These are phyloP conservation scores for Mangifera indica DNA, from an alignment of 345 rosid species.

Conservation along the genomic window DNA sequence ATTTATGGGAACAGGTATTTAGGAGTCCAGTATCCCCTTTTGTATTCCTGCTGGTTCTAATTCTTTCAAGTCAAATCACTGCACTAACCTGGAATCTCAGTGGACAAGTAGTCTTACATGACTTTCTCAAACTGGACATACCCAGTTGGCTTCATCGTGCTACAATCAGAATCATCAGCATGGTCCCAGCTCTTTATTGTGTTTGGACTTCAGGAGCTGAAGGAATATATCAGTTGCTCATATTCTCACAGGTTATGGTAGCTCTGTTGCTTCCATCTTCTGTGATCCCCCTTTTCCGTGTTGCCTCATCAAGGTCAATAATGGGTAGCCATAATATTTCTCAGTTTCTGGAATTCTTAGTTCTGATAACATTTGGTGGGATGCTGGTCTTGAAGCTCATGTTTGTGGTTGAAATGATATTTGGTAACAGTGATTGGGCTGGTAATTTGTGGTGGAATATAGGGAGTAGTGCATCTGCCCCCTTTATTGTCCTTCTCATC, in stretches of 20 bases:
- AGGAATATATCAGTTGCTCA: conserved; percentile 83
- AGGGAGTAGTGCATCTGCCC: conserved; percentile 47
- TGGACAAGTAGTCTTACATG: conserved; percentile 70
- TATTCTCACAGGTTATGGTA: conserved; percentile 73
- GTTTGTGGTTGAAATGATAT: conserved; percentile 78
- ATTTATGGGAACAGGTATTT: conserved; percentile 53
- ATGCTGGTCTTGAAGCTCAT: conserved; percentile 71
- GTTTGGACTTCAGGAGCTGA: conserved; percentile 89
- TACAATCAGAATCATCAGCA: conserved; percentile 73
- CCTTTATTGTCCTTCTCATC: conserved; percentile 57
- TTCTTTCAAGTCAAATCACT: conserved; percentile 68
- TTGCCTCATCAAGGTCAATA: conserved; percentile 77
- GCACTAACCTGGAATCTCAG: conserved; percentile 80
- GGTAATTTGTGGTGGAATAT: conserved; percentile 73
- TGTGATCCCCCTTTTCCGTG: conserved; percentile 83
- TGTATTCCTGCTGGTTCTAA: conserved; percentile 57
- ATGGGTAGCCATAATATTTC: conserved; percentile 88
- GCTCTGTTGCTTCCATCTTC: conserved; percentile 91
- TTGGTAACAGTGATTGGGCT: conserved; percentile 94
- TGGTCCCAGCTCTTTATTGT: conserved; percentile 84
- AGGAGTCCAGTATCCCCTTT: conserved; percentile 59
- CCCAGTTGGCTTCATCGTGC: conserved; percentile 94
- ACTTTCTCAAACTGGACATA: conserved; percentile 73
- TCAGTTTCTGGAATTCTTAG: conserved; percentile 66
- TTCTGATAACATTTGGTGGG: conserved; percentile 59